Conservation (phyloP, 768 basidiomycete species). For the Mycena vulgaris region DNA sequence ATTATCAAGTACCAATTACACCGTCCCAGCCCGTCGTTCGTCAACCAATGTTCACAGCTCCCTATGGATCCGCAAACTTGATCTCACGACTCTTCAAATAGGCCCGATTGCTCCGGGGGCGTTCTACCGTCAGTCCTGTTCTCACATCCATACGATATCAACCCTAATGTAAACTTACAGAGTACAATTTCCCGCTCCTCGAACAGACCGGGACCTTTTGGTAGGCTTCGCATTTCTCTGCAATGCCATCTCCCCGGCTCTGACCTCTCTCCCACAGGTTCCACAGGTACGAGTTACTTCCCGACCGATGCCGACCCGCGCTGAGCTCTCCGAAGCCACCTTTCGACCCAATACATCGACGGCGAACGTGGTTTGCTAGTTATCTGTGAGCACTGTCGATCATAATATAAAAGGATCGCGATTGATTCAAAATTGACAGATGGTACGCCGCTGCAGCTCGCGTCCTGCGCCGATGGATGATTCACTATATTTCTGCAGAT, state of each 20-base stretch:
- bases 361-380: constrained; percentile 7
- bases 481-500: too few species aligned
- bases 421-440: too few species aligned
- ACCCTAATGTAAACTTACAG: not conserved
- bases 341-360: constrained; percentile 23
- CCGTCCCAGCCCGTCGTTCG: constrained; percentile 34
- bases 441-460: not conserved
- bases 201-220: not conserved
- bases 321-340: not conserved
- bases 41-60: constrained; percentile 35
- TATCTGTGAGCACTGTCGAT: too few species aligned
- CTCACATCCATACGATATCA: not conserved
- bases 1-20: not conserved
- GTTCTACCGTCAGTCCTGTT: not conserved
- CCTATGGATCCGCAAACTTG: not conserved
- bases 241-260: too few species aligned
- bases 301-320: too few species aligned
- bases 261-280: not conserved
- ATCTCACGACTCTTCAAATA: not conserved
- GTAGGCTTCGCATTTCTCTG: not conserved
- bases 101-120: not conserved
- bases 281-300: not conserved
- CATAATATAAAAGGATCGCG: too few species aligned
- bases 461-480: too few species aligned
- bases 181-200: not conserved